These are phyloP conservation scores for Trichosporon faecale DNA, from an alignment of 1,284 basidiomycete genomes.

Conservation along the genomic window DNA sequence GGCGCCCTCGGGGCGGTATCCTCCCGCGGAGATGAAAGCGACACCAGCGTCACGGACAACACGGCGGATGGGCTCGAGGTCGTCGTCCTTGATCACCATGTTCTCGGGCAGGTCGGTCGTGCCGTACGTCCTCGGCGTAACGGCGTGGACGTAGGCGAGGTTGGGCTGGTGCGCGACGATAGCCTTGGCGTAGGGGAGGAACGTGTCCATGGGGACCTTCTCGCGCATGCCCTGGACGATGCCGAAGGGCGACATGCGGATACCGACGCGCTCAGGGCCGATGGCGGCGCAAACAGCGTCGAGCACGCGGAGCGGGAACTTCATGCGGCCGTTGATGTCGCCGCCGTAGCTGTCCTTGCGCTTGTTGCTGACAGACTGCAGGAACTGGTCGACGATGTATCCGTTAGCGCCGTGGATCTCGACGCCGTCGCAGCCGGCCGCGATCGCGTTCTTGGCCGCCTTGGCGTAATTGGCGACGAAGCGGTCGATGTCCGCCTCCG, in stretches of 20 bases:
- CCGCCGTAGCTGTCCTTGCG: constrained; percentile 64
- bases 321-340: constrained; percentile 57
- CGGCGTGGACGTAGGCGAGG: constrained; percentile 61
- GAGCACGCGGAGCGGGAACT: constrained; percentile 59
- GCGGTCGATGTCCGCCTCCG: constrained; percentile 42
- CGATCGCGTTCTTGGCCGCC: constrained; percentile 58
- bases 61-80: constrained; percentile 29
- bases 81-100: constrained; percentile 25
- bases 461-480: constrained; percentile 56
- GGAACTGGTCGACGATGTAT: constrained; percentile 58
- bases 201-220: constrained; percentile 54
- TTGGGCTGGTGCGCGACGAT: constrained; percentile 54
- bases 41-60: constrained; percentile 28
- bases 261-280: constrained; percentile 56
- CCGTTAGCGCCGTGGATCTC: constrained; percentile 55
- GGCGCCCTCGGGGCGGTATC: constrained; percentile 45
- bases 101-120: constrained; percentile 25
- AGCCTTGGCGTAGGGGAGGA: constrained; percentile 33
- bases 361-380: constrained; percentile 57
- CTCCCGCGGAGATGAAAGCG: constrained; percentile 57
- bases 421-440: constrained; percentile 65
- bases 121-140: constrained; percentile 54
- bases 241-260: constrained; percentile 60
- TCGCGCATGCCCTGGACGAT: constrained; percentile 52
- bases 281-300: constrained; percentile 57